Evolutionary conservation across 2,329 filamentous ascomycete species (phyloP), one percentile per base, ranked within the genome.

Genomic region (Cytospora chrysosperma): DNA sequence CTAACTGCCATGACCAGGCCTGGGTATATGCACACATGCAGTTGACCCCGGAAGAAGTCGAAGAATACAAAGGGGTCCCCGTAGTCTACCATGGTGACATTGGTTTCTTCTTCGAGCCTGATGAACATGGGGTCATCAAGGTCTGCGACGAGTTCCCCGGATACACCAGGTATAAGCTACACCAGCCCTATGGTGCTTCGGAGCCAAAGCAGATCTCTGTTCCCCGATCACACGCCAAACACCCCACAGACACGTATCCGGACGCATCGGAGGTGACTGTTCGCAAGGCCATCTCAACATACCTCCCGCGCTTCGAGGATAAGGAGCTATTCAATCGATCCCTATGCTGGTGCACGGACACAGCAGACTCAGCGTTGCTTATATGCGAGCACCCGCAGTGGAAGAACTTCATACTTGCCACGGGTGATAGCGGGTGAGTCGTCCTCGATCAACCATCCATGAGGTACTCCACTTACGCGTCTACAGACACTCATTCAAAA

Each of bases 41-140:
- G 59, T 71, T 81, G 53, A 75, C 75, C 0, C 73, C 75, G 0
- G 66, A 76, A 50, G 79, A 81, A 68, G 74, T 75, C 0, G 72
- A 72, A 2, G 67, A 72, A n/a, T 81, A 79, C 70, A 78, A 76
- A 61, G 68, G 73, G 51, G 68, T 74, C 0, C 79, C 79, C 0
- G 78, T 81, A 0, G 71, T 82, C 1, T 81, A 81, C 67, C 78
- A 82, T 40, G 75, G 79, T 51, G 77, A 78, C 6, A 71, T 77
- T 32, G 80, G 80, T 1, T 82, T 82, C 71, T 81, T 81, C 71
- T 81, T 82, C 70, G 79, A 82, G 62, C 76, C 77, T 1, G 76
- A 77, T 56, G 77, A 78, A 70, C 74, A 72, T 12, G 75, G 76
- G 4, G 65, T 75, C 53, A 72, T 76, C 59, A 76, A 76, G 32